Evolutionary conservation across 805 yeast species (phyloP), one percentile per base, ranked within the genome.

Genomic region (Wickerhamiella domercqiae): DNA sequence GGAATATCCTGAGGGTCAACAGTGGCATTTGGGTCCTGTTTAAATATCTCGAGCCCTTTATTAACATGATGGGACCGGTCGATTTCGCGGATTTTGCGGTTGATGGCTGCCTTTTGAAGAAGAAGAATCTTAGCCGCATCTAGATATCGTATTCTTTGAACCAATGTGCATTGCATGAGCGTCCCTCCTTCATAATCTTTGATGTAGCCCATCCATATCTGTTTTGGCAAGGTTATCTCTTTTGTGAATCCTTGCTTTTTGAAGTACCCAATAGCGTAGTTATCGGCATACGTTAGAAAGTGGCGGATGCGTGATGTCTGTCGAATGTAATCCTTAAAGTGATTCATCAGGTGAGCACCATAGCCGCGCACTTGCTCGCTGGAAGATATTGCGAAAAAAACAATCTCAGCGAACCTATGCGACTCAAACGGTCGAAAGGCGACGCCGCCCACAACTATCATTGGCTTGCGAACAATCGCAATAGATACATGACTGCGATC

Each of bases 131-230:
- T 87, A 1, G 78, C 78, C 46, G 82, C 77, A 55, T 90, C 98
- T 36, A 90, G 63, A 57, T 90, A 90, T 47, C 97, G 70, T 40
- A 83, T 75, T 35, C 73, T 66, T 1, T 96, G 96, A 37, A 90
- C 63, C 93, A 87, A 86, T 1, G 87, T 62, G 55, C 98, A 90
- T 61, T 90, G 97, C 96, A 90, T 87, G 43, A 90, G 63, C 1
- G 98, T 90, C 49, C 97, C 98, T 19, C 99, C 99, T 61, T 90
- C 99, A 59, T 90, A 90, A 63, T 90, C 98, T 58, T 90, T 90
- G 53, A 90, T 90, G 58, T 90, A 90, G 2, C 99, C 99, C 90
- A 83, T 82, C 99, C 99, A 90, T 24, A 76, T 68, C 36, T 73
- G 71, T 46, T 76, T 78, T 26, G 87, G 90, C 39, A 90, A 67